A percentile compares a stretch with the other conserved stretches of the same genome.
Evolutionary conservation across 768 basidiomycete genomes (phyloP).

Genomic region (Gloeostereum incarnatum): DNA sequence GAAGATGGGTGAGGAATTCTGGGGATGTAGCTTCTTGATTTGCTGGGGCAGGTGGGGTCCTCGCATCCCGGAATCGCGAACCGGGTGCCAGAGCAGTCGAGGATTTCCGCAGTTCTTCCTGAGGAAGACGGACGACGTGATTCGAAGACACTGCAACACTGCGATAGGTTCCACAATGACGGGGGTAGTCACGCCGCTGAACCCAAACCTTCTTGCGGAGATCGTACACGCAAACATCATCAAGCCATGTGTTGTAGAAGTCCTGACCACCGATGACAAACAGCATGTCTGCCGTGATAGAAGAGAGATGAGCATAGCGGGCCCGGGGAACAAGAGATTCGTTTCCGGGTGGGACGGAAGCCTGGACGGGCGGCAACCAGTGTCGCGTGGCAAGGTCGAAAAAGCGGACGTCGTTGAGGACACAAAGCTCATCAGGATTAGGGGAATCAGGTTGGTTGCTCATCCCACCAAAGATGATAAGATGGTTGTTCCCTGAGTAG

Average conservation of each 20-base stretch:
- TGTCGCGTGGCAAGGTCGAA: slow-evolving; percentile 64
- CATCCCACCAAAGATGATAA: slow-evolving; percentile 96
- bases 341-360: slow-evolving; percentile 29
- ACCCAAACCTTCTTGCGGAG: slow-evolving; percentile 69
- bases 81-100: slow-evolving; percentile 43
- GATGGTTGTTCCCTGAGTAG: slow-evolving; percentile 69
- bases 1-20: slow-evolving; percentile 58
- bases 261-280: slow-evolving; percentile 96
- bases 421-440: slow-evolving; percentile 75
- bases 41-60: slow-evolving; percentile 18
- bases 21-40: slow-evolving; percentile 40
- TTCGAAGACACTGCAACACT: slow-evolving; percentile 80
- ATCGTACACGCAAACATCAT: slow-evolving; percentile 89
- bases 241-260: slow-evolving; percentile 85
- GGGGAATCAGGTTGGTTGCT: slow-evolving; percentile 64
- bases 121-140: slow-evolving; percentile 57
- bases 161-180: slow-evolving; percentile 96
- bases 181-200: slow-evolving; percentile 68
- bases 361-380: slow-evolving; percentile 54
- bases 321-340: slow-evolving; percentile 65
- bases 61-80: slow-evolving; percentile 45
- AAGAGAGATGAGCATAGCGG: slow-evolving; percentile 91
- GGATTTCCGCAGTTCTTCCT: slow-evolving; percentile 42
- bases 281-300: slow-evolving; percentile 74
- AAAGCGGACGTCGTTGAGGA: slow-evolving; percentile 88